phyloP scores from a whole-genome alignment of 805 yeast genomes.

The Blastobotrys americana region DNA sequence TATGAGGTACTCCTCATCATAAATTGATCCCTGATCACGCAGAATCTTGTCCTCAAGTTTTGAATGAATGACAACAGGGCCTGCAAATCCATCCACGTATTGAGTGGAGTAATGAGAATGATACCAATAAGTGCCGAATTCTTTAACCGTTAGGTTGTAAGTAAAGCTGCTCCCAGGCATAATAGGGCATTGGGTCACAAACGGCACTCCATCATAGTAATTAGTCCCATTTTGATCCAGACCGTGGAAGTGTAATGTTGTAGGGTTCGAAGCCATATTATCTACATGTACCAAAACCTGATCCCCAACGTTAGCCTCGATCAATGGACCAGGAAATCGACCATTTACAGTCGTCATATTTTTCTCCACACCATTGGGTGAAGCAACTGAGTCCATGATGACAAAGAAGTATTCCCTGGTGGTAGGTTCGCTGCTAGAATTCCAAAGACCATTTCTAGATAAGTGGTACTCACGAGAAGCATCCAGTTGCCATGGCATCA shows the following conservation, averaged over 20 bases:
- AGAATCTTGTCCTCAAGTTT: constrained; percentile 29
- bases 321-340: constrained; percentile 44
- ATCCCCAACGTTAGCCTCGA: constrained; percentile 37
- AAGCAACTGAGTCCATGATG: constrained; percentile 16
- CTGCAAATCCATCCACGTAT: constrained; percentile 43
- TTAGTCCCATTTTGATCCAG: constrained; percentile 40
- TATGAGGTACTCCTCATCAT: constrained; percentile 31
- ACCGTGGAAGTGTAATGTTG: constrained; percentile 51
- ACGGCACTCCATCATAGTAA: constrained; percentile 46
- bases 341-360: constrained; percentile 37
- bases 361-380: constrained; percentile 26
- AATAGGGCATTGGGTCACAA: constrained; percentile 46
- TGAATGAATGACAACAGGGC: constrained; percentile 41
- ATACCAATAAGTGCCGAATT: constrained; percentile 50
- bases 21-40: constrained; percentile 11
- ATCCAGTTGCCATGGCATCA: constrained; percentile 27
- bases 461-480: constrained; percentile 24
- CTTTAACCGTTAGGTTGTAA: constrained; percentile 38
- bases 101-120: constrained; percentile 46
- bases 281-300: constrained; percentile 31
- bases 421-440: constrained; percentile 10
- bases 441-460: constrained; percentile 14
- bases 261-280: constrained; percentile 35
- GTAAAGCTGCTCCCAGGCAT: constrained; percentile 36
- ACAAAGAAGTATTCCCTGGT: constrained; percentile 20